Evolutionary conservation across 2,329 filamentous ascomycete genomes (phyloP).

Genomic region (Endoconidiophora laricicola): DNA sequence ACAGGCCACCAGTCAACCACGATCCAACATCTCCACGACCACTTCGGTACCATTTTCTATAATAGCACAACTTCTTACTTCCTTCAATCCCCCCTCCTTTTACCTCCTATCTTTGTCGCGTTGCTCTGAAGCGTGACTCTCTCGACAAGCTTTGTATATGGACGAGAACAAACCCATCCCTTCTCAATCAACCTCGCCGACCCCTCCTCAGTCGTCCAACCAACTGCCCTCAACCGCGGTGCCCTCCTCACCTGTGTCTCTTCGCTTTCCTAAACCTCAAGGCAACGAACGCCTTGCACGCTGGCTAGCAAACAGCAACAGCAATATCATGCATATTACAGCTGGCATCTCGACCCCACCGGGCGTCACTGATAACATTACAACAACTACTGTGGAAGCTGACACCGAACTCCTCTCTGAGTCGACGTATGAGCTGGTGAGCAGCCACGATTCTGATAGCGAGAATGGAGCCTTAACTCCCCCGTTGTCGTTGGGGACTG

Average conservation of each 20-base stretch:
- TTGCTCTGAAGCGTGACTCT: neutral
- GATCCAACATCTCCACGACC: too few relatives aligned
- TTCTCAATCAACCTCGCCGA: neutral
- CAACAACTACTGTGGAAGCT: conserved; percentile 18
- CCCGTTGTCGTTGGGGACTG: conserved; percentile 17
- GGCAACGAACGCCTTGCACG: conserved; percentile 39
- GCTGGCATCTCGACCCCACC: neutral
- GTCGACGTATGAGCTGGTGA: conserved; percentile 41
- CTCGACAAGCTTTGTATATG: too few relatives aligned
- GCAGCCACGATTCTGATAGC: conserved; percentile 35
- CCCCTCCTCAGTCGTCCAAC: conserved; percentile 5
- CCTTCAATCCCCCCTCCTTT: too few relatives aligned
- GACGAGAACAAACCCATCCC: neutral
- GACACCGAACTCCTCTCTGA: conserved; percentile 31
- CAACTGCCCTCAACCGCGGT: conserved; percentile 1
- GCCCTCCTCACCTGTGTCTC: conserved; percentile 28
- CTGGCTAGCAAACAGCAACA: conserved; percentile 42
- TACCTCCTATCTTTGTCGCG: neutral
- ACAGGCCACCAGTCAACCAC: too few relatives aligned
- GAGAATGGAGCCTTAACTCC: conserved; percentile 30
- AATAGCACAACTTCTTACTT: too few relatives aligned
- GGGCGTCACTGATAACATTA: neutral
- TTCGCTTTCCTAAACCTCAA: conserved; percentile 40
- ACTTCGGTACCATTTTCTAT: too few relatives aligned
- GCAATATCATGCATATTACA: conserved; percentile 32